phyloP scores from a whole-genome alignment of 257 asterid species.

The Eustoma russellianum region DNA sequence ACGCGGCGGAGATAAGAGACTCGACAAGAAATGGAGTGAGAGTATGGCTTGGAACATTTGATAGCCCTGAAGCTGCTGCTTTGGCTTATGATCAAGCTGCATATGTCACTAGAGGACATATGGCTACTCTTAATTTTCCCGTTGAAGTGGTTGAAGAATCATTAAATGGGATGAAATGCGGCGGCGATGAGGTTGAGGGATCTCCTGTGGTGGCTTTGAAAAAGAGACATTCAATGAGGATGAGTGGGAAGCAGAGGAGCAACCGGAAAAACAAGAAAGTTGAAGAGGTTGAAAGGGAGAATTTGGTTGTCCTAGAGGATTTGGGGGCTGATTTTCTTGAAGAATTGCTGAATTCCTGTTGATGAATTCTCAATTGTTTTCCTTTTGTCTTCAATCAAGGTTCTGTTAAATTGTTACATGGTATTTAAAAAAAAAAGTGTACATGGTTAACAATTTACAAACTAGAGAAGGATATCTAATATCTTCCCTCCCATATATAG shows the following conservation, averaged over 20 bases:
- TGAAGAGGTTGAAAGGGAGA: constrained; percentile 11
- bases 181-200: constrained; percentile 41
- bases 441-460: too few species aligned
- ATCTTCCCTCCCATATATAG: too few species aligned
- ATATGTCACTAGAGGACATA: too few species aligned
- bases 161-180: constrained; percentile 35
- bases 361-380: neutral
- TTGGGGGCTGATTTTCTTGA: constrained; percentile 69
- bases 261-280: constrained; percentile 1
- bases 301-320: constrained; percentile 65
- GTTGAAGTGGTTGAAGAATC: too few species aligned
- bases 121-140: too few species aligned
- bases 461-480: too few species aligned
- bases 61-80: too few species aligned
- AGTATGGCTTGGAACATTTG: constrained; percentile 81
- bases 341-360: constrained; percentile 37
- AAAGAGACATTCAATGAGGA: constrained; percentile 49
- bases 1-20: constrained; percentile 81
- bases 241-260: constrained; percentile 14
- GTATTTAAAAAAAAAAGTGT: too few species aligned
- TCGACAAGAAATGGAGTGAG: constrained; percentile 69
- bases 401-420: too few species aligned
- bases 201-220: constrained; percentile 76
- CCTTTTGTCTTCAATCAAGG: neutral
- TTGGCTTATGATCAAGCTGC: too few species aligned